Percentiles rank a stretch among this genome's conserved stretches.
Evolutionary conservation across 2,329 filamentous ascomycete genomes (phyloP).

Genomic region (Tolypocladium cylindrosporum): DNA sequence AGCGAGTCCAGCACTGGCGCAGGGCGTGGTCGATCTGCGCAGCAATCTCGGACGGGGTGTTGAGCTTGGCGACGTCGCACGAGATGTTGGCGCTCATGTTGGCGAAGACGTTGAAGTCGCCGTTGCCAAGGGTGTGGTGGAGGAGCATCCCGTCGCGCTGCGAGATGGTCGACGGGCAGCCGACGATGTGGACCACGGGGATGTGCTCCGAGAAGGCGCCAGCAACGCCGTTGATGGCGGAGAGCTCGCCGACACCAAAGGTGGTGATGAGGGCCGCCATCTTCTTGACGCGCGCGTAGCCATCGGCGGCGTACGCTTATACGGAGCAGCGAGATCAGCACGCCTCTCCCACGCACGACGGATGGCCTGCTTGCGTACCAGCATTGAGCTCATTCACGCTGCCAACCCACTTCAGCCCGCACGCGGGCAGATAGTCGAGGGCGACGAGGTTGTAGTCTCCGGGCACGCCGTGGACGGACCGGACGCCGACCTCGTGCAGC

Average conservation of each 20-base stretch:
- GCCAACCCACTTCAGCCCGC: conserved; percentile 53
- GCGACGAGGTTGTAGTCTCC: conserved; percentile 64
- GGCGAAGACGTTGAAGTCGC: conserved; percentile 74
- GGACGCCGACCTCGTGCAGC: conserved; percentile 52
- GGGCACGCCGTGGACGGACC: conserved; percentile 58
- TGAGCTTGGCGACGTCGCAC: conserved; percentile 60
- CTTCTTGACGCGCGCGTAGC: conserved; percentile 64
- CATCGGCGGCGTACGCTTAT: conserved; percentile 66
- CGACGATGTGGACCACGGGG: conserved; percentile 60
- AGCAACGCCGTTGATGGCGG: conserved; percentile 62
- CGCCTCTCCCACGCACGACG: not conserved
- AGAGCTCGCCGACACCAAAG: conserved; percentile 67
- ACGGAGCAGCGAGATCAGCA: conserved; percentile 8
- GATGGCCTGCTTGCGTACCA: conserved; percentile 29
- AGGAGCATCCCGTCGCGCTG: conserved; percentile 38
- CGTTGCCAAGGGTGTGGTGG: conserved; percentile 65
- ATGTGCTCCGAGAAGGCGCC: conserved; percentile 67
- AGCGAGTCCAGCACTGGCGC: conserved; percentile 61
- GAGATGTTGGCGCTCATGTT: conserved; percentile 68
- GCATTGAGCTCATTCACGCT: conserved; percentile 68
- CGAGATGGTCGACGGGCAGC: conserved; percentile 37
- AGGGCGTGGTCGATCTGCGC: conserved; percentile 70
- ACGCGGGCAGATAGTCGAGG: conserved; percentile 53
- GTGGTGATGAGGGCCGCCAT: conserved; percentile 64
- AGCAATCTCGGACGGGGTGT: conserved; percentile 59